These are phyloP conservation scores for Paramecium sexaurelia DNA, from an alignment of 73 alveolate genomes.

Conservation along the genomic window DNA sequence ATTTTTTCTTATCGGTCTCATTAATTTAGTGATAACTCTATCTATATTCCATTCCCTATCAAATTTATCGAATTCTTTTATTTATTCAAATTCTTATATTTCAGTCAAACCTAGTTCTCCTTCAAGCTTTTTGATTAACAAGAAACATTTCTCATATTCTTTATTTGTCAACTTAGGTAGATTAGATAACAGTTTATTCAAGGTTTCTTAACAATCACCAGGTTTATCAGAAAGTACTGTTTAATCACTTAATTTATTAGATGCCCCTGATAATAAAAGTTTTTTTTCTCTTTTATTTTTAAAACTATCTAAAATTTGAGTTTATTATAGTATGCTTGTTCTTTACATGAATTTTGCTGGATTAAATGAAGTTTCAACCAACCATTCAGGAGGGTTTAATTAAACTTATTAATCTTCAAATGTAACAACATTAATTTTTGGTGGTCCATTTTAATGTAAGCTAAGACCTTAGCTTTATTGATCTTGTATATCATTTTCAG, in stretches of 20 bases:
- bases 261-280: not conserved
- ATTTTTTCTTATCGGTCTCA: conserved; percentile 14
- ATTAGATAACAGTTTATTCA: not conserved
- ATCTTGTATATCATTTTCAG: not conserved
- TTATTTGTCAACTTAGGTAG: not conserved
- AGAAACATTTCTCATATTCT: not conserved
- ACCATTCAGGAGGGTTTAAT: not conserved
- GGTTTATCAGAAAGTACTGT: not conserved
- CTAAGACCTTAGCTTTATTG: not conserved
- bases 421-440: not conserved
- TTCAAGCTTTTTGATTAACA: not conserved
- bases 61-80: conserved; percentile 1
- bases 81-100: not conserved
- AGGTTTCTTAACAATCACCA: not conserved
- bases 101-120: not conserved
- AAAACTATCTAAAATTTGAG: not conserved
- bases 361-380: not conserved
- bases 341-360: conserved; percentile 6
- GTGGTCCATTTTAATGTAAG: not conserved
- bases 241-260: not conserved
- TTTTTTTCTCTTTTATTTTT: conserved; percentile 5
- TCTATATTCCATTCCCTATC: conserved; percentile 37
- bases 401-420: not conserved
- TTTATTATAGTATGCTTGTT: not conserved
- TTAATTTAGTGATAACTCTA: not conserved